A percentile compares a stretch with the other conserved stretches of the same genome.
Conservation (phyloP, 257 asterid genomes). For the Anisodus tanguticus region DNA sequence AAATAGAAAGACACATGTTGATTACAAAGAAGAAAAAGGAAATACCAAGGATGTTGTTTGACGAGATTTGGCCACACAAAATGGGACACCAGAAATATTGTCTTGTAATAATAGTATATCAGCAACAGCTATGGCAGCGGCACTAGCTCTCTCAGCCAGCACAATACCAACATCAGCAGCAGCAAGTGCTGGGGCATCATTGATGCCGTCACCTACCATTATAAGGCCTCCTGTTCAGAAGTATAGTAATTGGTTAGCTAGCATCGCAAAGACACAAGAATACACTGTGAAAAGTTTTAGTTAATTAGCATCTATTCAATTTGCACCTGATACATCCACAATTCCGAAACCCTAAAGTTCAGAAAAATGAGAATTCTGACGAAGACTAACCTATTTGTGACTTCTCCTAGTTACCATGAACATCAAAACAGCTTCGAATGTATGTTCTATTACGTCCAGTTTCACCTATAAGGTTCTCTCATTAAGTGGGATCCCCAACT, state of each 20-base stretch:
- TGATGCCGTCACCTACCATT: constrained; percentile 98
- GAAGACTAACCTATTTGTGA: not conserved
- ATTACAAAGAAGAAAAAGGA: constrained; percentile 1
- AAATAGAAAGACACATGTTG: not conserved
- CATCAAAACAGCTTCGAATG: not conserved
- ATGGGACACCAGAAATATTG: constrained; percentile 88
- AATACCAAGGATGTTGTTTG: constrained; percentile 92
- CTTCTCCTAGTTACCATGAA: constrained; percentile 2
- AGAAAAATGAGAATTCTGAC: not conserved
- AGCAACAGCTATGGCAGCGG: constrained; percentile 94
- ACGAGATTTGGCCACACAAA: constrained; percentile 82
- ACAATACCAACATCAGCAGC: constrained; percentile 96
- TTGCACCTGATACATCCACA: not conserved
- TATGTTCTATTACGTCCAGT: not conserved
- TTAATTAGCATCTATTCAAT: not conserved
- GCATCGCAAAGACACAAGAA: constrained; percentile 2
- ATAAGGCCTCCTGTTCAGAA: constrained; percentile 72
- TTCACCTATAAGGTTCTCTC: not conserved
- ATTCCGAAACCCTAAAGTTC: not conserved
- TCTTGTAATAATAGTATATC: constrained; percentile 94
- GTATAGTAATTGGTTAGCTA: constrained; percentile 35
- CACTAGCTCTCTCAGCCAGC: constrained; percentile 97
- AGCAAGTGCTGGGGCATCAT: constrained; percentile 98
- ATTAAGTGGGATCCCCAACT: not conserved
- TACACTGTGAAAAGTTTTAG: not conserved